Base-by-base conservation (phyloP, 169 alveolate species). In the Cryptosporidium meleagridis region DNA sequence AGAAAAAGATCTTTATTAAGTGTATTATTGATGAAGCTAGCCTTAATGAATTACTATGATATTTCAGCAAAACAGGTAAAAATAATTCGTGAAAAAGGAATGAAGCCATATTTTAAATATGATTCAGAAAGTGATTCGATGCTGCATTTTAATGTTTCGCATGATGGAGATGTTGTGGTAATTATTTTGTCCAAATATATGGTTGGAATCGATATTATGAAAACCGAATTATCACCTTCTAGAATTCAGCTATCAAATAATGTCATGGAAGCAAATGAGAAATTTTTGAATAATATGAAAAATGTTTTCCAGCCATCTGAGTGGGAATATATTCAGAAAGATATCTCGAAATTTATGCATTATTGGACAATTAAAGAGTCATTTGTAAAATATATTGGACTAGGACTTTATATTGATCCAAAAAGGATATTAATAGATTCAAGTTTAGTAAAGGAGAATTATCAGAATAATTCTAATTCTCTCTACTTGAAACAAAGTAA, bases 321-420 rank as follows among this genome's bases (percentile, higher is more conserved):
- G 26, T 80, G 89, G 89, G 70, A 80, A 8, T 80, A 80, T 29
- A 80, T 80, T 59, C 29, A 80, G 21, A 41, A 48, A 5, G 89
- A 80, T 51, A 65, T 80, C 23, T n/a, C 62, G 2, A 71, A 67
- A 55, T 85, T 85, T 21, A 85, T 85, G 92, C 52, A 75, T 23
- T 58, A 59, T 23, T 85, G 92, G 92, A 85, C 92, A n/a, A 70
- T 85, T 31, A 85, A 85, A 68, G 92, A 85, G 53, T 72, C 87
- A 33, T 85, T 71, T 41, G 92, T 85, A 5, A 85, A 85, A 31
- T 65, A 62, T 48, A 37, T 71, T 52, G 92, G 85, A 3, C 6
- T 51, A 52, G 92, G 92, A 23, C 75, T 85, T 35, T 71, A 85
- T 37, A 51, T 85, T 48, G 92, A 69, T 9, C 92, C 92, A 33